phyloP scores from a whole-genome alignment of 164 flowering plant species.

The Liriodendron chinense region DNA sequence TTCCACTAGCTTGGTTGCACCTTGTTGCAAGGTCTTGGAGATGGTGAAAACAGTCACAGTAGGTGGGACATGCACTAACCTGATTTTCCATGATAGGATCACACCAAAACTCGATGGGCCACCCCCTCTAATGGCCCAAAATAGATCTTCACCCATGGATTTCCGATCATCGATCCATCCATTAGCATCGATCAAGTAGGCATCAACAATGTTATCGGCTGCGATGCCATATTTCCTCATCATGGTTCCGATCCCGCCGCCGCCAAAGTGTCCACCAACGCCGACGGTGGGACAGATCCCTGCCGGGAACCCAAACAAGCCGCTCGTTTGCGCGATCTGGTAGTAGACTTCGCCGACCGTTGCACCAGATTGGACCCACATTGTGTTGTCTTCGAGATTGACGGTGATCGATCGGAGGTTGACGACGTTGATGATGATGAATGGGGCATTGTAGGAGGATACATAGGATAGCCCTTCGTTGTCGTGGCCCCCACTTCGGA shows the following conservation, averaged over 20 bases:
- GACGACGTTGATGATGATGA: slow-evolving; percentile 22
- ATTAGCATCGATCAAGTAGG: slow-evolving; percentile 17
- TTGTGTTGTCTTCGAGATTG: slow-evolving; percentile 13
- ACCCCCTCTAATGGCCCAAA: slow-evolving; percentile 18
- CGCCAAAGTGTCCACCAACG: slow-evolving; percentile 12
- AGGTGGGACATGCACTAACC: slow-evolving; percentile 6
- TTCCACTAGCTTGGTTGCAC: slow-evolving; percentile 21
- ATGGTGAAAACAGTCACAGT: slow-evolving; percentile 18
- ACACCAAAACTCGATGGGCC: slow-evolving; percentile 8
- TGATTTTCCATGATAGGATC: slow-evolving; percentile 10
- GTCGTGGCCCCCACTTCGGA: slow-evolving; percentile 35
- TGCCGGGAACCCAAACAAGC: slow-evolving; percentile 21
- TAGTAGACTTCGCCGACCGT: slow-evolving; percentile 35
- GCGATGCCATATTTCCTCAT: slow-evolving; percentile 14
- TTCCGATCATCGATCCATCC: slow-evolving; percentile 23
- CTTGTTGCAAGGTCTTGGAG: slow-evolving; percentile 17
- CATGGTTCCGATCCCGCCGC: slow-evolving; percentile 16
- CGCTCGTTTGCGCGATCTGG: slow-evolving; percentile 21
- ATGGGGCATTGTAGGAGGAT: slow-evolving; percentile 10
- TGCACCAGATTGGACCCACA: slow-evolving; percentile 34
- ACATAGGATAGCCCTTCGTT: slow-evolving; percentile 32
- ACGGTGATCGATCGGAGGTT: slow-evolving; percentile 21
- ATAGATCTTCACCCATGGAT: slow-evolving; percentile 11
- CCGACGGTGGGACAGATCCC: slow-evolving; percentile 14
- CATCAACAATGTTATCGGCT: slow-evolving; percentile 22